Conservation (phyloP, 2,329 filamentous ascomycete species). For the Zasmidium cellare region DNA sequence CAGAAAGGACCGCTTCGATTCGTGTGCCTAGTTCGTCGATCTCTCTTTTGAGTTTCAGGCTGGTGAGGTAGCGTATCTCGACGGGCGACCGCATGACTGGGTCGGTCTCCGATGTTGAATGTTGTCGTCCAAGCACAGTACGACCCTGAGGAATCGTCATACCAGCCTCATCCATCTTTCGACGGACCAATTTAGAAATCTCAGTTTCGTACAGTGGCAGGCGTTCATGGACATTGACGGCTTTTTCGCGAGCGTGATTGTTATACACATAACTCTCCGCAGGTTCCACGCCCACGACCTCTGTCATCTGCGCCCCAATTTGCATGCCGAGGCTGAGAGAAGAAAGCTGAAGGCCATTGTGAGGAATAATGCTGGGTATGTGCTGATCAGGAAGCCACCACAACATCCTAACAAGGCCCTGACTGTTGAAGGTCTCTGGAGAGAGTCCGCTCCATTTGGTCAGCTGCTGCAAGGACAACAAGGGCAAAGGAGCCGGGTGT, state of each 20-base stretch:
- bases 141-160: conserved; percentile 7
- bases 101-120: neutral
- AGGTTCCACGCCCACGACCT: conserved; percentile 26
- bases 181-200: neutral
- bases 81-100: neutral
- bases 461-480: conserved; percentile 63
- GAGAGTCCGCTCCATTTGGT: conserved; percentile 49
- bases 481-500: too few relatives aligned
- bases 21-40: conserved; percentile 3
- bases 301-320: conserved; percentile 58
- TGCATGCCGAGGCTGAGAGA: conserved; percentile 43
- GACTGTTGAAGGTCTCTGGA: conserved; percentile 60
- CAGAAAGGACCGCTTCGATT: neutral
- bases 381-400: conserved; percentile 68
- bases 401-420: conserved; percentile 78
- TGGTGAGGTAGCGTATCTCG: conserved; percentile 1
- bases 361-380: conserved; percentile 61
- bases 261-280: neutral
- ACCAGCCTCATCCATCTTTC: conserved; percentile 7
- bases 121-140: neutral
- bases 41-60: conserved; percentile 6
- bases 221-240: neutral
- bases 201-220: neutral
- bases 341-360: conserved; percentile 23
- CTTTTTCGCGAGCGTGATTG: neutral